Conservation (phyloP, 352 stramenopile genomes). For the Saprolegnia diclina region DNA sequence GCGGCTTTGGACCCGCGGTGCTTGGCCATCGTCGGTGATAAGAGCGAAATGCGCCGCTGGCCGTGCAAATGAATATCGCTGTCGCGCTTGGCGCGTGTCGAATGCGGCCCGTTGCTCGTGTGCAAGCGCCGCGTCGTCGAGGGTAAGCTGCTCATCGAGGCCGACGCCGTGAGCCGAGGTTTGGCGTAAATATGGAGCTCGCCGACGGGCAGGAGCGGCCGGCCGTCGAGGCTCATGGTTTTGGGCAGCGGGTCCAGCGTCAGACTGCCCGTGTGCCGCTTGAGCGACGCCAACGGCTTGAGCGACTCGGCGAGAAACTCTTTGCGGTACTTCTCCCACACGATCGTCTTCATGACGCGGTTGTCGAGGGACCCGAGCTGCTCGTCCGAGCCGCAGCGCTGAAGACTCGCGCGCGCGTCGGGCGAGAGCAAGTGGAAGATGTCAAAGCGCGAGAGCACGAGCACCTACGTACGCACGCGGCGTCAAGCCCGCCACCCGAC, state of each 20-base stretch:
- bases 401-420: conserved; percentile 57
- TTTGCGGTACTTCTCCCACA: conserved; percentile 74
- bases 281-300: neutral
- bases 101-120: neutral
- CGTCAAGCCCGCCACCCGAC: neutral
- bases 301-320: conserved; percentile 6
- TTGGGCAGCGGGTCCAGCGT: neutral
- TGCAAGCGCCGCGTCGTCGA: neutral
- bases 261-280: neutral
- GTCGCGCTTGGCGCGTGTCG: neutral
- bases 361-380: conserved; percentile 61
- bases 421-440: conserved; percentile 75
- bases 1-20: neutral
- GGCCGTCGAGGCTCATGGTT: neutral
- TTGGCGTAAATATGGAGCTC: neutral
- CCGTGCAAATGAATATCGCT: neutral
- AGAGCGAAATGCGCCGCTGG: neutral
- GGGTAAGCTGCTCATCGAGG: neutral
- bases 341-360: conserved; percentile 65
- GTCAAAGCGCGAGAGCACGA: conserved; percentile 77
- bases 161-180: neutral
- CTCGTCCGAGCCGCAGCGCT: conserved; percentile 51
- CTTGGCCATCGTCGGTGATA: neutral
- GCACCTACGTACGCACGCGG: conserved; percentile 28
- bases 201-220: neutral